These are phyloP conservation scores for Tephrocybe sp. DNA, from an alignment of 768 basidiomycete species.

Conservation along the genomic window DNA sequence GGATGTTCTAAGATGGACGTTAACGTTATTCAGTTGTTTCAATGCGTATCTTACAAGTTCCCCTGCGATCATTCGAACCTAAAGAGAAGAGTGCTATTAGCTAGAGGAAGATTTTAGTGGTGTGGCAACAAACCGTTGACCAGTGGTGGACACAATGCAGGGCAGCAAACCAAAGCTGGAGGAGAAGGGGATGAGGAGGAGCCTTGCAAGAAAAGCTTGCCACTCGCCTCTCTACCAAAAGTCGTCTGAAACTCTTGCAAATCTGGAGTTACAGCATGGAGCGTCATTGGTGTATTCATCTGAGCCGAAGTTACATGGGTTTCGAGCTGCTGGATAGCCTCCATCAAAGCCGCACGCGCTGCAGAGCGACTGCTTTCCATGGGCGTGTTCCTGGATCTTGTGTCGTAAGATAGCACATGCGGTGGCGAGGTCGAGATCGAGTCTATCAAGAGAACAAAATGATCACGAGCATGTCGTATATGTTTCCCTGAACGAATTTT, in stretches of 20 bases:
- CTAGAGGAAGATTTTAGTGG: not conserved
- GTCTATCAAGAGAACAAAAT: conserved; percentile 68
- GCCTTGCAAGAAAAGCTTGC: not conserved
- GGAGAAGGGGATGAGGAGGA: not conserved
- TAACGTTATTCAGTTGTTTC: conserved; percentile 5
- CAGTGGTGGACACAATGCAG: conserved; percentile 89
- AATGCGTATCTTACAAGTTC: conserved; percentile 56
- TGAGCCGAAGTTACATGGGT: conserved; percentile 44
- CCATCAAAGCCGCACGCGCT: conserved; percentile 54
- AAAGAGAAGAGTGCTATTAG: not conserved
- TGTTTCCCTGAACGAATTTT: conserved; percentile 62
- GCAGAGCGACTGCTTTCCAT: conserved; percentile 71
- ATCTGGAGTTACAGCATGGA: conserved; percentile 81
- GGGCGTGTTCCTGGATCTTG: conserved; percentile 72
- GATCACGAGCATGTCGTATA: conserved; percentile 81
- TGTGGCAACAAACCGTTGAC: conserved; percentile 66
- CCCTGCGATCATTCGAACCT: conserved; percentile 83
- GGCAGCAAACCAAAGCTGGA: conserved; percentile 80
- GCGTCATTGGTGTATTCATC: conserved; percentile 57
- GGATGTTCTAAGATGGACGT: conserved; percentile 47
- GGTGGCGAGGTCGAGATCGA: conserved; percentile 43
- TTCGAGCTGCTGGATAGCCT: conserved; percentile 55
- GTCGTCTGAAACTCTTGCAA: conserved; percentile 74
- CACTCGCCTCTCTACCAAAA: conserved; percentile 73
- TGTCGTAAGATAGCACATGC: conserved; percentile 70